Evolutionary conservation across 2,329 filamentous ascomycete species (phyloP), one percentile per base, ranked within the genome.

Genomic region (Bipolaris victoriae): DNA sequence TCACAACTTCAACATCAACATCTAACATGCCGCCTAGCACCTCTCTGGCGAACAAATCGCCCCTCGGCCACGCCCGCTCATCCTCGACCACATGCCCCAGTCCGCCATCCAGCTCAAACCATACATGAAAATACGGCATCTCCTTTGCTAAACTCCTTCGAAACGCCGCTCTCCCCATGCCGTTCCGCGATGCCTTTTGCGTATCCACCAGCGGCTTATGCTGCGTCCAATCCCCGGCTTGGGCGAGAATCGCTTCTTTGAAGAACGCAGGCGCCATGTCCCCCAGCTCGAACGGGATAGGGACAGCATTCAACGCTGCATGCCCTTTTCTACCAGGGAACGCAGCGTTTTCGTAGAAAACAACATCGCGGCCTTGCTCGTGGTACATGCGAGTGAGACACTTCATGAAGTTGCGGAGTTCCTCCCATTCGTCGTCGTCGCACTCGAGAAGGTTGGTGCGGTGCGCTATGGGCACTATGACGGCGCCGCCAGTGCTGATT

Each of bases 381-480:
- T 96, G 92, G 77, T 98, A 99, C 86, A 97, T 90, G 43, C 94
- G 88, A 4, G 90, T 97, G 18, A 99, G 83, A 57, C 87, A 90
- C 80, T 99, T 99, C 94, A 98, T 98, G 74, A 99, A 99, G 76
- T 99, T 99, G 63, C 95, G 90, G 5, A 99, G 89, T 77, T 99
- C 95, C 73, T 99, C 95, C 96, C 96, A 99, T 75, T 99, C 95
- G 72, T 99, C 95, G 71, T 99, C 94, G 76, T 98, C 94, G 76
- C 95, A 99, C 76, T 97, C 94, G n/a, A 99, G 81, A 0, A 99
- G 86, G 74, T 98, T 99, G 22, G 83, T 87, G 50, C 89, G 88
- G 74, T 99, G 95, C 66, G 92, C 86, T 20, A 95, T 87, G 5
- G 95, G 95, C 3, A 93, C 92, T 60, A 99, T 95, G 55, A 95